Base-by-base conservation (phyloP, 441 rosid species). In the Pelargonium cotyledonis region DNA sequence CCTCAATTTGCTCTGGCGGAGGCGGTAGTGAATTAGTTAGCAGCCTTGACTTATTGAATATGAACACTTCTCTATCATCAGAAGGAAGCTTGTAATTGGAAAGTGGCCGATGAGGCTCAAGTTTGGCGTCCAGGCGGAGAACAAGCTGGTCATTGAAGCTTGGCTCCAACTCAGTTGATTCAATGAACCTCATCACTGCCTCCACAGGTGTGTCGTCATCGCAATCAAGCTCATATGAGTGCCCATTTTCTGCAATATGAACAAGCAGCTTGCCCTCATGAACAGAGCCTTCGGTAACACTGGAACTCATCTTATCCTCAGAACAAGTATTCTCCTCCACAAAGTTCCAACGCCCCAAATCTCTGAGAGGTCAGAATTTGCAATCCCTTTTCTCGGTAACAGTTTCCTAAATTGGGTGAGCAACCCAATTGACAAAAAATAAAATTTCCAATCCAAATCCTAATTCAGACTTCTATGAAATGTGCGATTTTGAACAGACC, bases 221-320 rank as follows among this genome's bases (percentile, higher is more conserved):
- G 77, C 96, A 92, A 10, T 86, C 84, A 47, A 92, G 85, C 75
- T 80, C 88, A 73, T 81, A 86, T 3, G 97, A 88, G 72, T 72
- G 91, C 10, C 99, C 99, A 78, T 89, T 87, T 77, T 95, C 97
- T 21, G 99, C 92, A 75, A 89, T 75, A 73, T 88, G 92, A 65
- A 95, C 92, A 72, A 86, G 73, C 77, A 95, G 96, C 84, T 86
- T 95, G 66, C 81, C 89, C 46, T 70, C 83, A 63, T 77, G 81
- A 79, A 85, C 81, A 23, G 76, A 81, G 63, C 75, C 82, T 72
- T 79, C 85, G 2, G 80, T 78, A 58, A 83, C 75, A 80, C 87
- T 81, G 60, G 84, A 88, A 83, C 89, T 92, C 98, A 92, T 95
- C 81, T 72, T 86, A 78, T 66, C 76, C 76, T 67, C 40, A 44